A percentile compares a stretch with the other conserved stretches of the same genome.
phyloP scores from a whole-genome alignment of 441 rosid species.

The Geranium incanum region DNA sequence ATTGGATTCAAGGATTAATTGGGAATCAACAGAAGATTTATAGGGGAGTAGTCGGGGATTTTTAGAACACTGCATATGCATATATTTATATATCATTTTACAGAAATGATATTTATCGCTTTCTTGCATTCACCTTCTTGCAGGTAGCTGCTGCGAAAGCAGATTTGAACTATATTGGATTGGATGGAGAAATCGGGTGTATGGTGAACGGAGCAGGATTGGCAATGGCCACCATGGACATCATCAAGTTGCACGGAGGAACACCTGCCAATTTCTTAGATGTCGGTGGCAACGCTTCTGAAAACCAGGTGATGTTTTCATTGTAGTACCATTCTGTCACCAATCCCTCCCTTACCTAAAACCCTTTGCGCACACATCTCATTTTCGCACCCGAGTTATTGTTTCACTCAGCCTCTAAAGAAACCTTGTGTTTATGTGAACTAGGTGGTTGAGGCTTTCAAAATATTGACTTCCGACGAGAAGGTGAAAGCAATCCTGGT shows the following conservation, averaged over 20 bases:
- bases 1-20: too few relatives aligned
- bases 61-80: too few relatives aligned
- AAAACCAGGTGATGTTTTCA: slow-evolving; percentile 56
- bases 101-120: not conserved
- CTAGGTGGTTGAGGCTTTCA: slow-evolving; percentile 98
- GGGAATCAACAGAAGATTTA: too few relatives aligned
- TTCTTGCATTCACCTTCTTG: slow-evolving; percentile 16
- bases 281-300: slow-evolving; percentile 98
- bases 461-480: slow-evolving; percentile 89
- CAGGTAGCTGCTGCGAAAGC: slow-evolving; percentile 93
- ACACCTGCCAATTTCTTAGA: slow-evolving; percentile 98
- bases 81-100: too few relatives aligned
- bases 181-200: slow-evolving; percentile 98
- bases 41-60: too few relatives aligned
- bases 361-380: too few relatives aligned
- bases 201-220: slow-evolving; percentile 99
- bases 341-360: too few relatives aligned
- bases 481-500: slow-evolving; percentile 96
- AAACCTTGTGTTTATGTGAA: slow-evolving; percentile 3
- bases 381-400: too few relatives aligned
- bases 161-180: slow-evolving; percentile 91
- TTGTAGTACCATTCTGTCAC: too few relatives aligned
- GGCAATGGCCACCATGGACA: slow-evolving; percentile 99
- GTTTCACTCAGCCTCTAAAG: too few relatives aligned
- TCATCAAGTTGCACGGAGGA: slow-evolving; percentile 91